Conservation (phyloP, 116 monocot genomes). For the Iris pallida region DNA sequence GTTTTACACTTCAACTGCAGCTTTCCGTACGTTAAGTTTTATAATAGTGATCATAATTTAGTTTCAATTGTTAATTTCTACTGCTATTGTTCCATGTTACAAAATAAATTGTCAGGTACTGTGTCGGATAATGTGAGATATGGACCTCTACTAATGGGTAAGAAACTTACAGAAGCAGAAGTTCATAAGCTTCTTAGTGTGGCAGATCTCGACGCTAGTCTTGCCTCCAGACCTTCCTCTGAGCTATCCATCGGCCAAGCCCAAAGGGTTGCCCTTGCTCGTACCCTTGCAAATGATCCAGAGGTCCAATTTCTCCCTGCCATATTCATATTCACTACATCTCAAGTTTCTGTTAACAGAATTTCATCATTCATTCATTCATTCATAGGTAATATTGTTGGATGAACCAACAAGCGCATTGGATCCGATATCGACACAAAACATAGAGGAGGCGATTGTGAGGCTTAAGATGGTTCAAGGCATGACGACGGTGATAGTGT, state of each 20-base stretch:
- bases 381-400: slow-evolving; percentile 55
- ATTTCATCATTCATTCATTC: no score
- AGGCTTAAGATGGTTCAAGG: slow-evolving; percentile 46
- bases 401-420: slow-evolving; percentile 91
- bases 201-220: slow-evolving; percentile 58
- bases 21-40: no score
- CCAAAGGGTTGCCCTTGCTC: slow-evolving; percentile 88
- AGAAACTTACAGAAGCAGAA: slow-evolving; percentile 59
- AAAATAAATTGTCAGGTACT: slow-evolving; percentile 34
- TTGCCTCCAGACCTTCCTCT: slow-evolving; percentile 39
- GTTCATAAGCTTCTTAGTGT: slow-evolving; percentile 48
- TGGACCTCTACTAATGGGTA: slow-evolving; percentile 65
- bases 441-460: slow-evolving; percentile 80
- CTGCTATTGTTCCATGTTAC: no score
- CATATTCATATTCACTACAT: background rate
- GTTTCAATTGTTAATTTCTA: no score
- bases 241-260: slow-evolving; percentile 88
- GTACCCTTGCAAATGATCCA: slow-evolving; percentile 90
- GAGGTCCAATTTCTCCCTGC: slow-evolving; percentile 30
- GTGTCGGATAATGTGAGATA: slow-evolving; percentile 87
- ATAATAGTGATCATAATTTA: no score
- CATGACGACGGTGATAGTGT: slow-evolving; percentile 68
- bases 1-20: no score
- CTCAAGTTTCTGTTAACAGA: no score
- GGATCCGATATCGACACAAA: slow-evolving; percentile 89